Evolutionary conservation across 306 rosid genomes (phyloP), one percentile per base, ranked within the genome.

Genomic region (Vigna trinervia): DNA sequence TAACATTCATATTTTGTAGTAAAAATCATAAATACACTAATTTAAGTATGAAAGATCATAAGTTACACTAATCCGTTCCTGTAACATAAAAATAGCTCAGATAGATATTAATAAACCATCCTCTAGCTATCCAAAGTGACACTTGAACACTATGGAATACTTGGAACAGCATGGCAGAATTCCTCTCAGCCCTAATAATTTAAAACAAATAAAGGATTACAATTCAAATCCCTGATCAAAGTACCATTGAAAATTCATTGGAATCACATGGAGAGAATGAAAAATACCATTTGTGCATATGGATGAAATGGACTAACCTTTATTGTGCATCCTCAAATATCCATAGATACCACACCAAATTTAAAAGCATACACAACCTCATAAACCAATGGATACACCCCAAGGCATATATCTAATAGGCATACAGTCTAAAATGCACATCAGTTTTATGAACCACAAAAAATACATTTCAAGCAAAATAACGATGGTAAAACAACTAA

Each of bases 351-450:
- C 53, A 28, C 13, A 52, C 57, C 65, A 59, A 45, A 46, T 38
- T 39, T 30, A 50, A 61, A 78, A 78, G 57, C 58, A 22, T 61
- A 79, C n/a, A 52, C 39, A 66, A 70, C 43, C 46, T 43, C 58
- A 39, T 19, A 20, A 56, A 65, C 67, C 53, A 69, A 28, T 17
- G 54, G 41, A 58, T 38, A 64, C 3, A 26, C 56, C 79, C 61
- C 50, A 14, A 11, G 48, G 45, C 12, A 45, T 45, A 45, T 67
- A 77, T 52, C 45, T 32, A 76, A 76, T 65, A 20, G 56, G 54
- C 73, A 65, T 34, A 43, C 8, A n/a, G 50, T 59, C 1, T 43
- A 43, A 60, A 63, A 60, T 13, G 67, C 34, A 73, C 39, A 9
- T 66, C 61, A 68, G 71, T 69, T 60, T 53, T 26, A 13, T 60